Base-by-base conservation (phyloP, 148 eudicot species). In the Silene conica region DNA sequence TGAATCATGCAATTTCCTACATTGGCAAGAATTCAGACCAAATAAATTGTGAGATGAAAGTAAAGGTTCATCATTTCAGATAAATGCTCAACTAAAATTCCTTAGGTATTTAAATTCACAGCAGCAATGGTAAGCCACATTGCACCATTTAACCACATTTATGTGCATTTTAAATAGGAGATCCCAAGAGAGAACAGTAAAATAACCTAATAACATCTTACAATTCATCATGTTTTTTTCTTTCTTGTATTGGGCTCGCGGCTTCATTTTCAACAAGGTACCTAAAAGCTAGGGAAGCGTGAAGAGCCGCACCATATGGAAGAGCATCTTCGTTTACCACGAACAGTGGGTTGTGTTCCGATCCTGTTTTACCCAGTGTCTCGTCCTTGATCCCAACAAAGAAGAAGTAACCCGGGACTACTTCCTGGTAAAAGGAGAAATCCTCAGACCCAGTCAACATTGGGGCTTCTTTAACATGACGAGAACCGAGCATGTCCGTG, bases 361-460 rank as follows among this genome's bases (percentile, higher is more conserved):
- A 59, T 41, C 82, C 81, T 18, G 81, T 78, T 46, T 14, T 70
- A 73, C 80, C 85, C 19, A 31, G 68, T 14, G 83, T 83, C 78
- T 88, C 94, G 63, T 83, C 81, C 66, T 86, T 83, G 88, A 90
- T 79, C 16, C 97, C 99, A 0, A 95, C 82, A 64, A 92, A 90
- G 81, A 76, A 90, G 80, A 92, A 87, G 80, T 85, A 83, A 54
- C 97, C 99, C 0, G 97, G 97, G 26, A 92, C 83, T 3, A 46
- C 78, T 73, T 95, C 97, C 79, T 87, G 97, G 79, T 83, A 95
- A 55, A 86, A 90, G 18, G 97, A 80, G 54, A 95, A 95, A 77
- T 95, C 99, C 81, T 95, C 99, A 0, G 97, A 82, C 31, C 96
- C 99, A 85, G 88, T 90, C 23, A 92, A 55, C 21, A 93, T 96